Percentiles rank a stretch among this genome's conserved stretches.
phyloP scores from a whole-genome alignment of 345 rosid species.

The Carallia brachiata region DNA sequence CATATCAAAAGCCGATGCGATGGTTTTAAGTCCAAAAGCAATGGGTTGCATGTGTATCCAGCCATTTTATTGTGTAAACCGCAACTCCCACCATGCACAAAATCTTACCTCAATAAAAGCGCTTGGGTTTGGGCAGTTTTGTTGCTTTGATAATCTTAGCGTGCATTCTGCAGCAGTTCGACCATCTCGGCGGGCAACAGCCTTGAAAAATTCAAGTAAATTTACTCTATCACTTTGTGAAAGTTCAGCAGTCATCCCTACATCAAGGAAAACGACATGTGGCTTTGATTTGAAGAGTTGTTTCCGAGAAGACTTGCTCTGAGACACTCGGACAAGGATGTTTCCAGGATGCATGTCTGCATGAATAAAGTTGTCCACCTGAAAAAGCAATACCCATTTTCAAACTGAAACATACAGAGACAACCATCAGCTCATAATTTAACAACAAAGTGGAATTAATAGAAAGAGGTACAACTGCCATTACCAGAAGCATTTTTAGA shows the following conservation, averaged over 20 bases:
- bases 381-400: constrained; percentile 27
- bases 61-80: no score
- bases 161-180: constrained; percentile 83
- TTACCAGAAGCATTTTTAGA: constrained; percentile 96
- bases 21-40: no score
- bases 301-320: constrained; percentile 54
- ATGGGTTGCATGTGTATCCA: no score
- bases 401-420: background rate
- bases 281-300: constrained; percentile 79
- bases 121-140: constrained; percentile 84
- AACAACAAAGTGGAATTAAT: background rate
- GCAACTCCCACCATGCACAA: no score
- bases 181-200: constrained; percentile 91
- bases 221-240: constrained; percentile 75
- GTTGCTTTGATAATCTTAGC: constrained; percentile 76
- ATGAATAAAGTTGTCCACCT: constrained; percentile 98
- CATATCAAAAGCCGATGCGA: no score
- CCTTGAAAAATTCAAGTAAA: constrained; percentile 83
- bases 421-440: background rate
- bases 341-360: constrained; percentile 99
- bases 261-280: constrained; percentile 92
- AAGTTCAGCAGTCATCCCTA: constrained; percentile 99
- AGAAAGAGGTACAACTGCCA: background rate
- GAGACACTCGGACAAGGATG: constrained; percentile 76
- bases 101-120: constrained; percentile 65